Conservation (phyloP, 768 basidiomycete species). For the Trametes elegans region DNA sequence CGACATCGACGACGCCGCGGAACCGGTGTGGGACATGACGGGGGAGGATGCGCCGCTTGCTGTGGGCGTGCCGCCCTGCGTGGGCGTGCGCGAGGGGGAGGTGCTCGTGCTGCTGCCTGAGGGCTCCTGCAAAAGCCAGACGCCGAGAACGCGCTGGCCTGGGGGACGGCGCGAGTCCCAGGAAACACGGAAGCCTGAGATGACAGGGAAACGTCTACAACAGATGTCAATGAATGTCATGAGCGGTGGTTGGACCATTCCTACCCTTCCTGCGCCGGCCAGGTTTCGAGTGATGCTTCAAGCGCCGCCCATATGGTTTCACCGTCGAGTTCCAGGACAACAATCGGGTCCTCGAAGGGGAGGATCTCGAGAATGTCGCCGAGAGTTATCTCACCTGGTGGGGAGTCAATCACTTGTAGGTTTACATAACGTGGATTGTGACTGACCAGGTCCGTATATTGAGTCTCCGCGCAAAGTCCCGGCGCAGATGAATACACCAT, state of each 20-base stretch:
- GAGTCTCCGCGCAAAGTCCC: constrained; percentile 88
- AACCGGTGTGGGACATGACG: not conserved
- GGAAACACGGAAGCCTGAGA: constrained; percentile 79
- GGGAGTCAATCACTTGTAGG: not conserved
- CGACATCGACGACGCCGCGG: constrained; percentile 21
- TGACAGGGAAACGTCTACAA: constrained; percentile 79
- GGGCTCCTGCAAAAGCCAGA: constrained; percentile 53
- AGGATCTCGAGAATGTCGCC: constrained; percentile 88
- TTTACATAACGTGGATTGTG: not conserved
- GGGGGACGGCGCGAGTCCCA: constrained; percentile 83
- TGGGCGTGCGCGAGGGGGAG: constrained; percentile 12
- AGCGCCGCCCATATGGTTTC: constrained; percentile 75
- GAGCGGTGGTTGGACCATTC: constrained; percentile 8
- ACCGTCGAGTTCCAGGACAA: constrained; percentile 81
- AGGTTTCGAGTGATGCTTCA: constrained; percentile 69
- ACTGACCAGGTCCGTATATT: constrained; percentile 73
- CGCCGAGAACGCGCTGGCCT: constrained; percentile 68
- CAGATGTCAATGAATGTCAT: not conserved
- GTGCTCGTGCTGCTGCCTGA: constrained; percentile 18
- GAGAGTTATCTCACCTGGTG: constrained; percentile 66
- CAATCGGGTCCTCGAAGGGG: constrained; percentile 82
- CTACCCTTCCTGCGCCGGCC: constrained; percentile 91
- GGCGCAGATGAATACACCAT: constrained; percentile 78
- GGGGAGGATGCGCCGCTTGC: constrained; percentile 22
- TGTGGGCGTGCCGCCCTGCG: constrained; percentile 20